Percentiles rank a stretch among this genome's conserved stretches.
These are phyloP conservation scores for Colletotrichum theobromicola DNA, from an alignment of 2,329 filamentous ascomycete genomes.

Conservation along the genomic window DNA sequence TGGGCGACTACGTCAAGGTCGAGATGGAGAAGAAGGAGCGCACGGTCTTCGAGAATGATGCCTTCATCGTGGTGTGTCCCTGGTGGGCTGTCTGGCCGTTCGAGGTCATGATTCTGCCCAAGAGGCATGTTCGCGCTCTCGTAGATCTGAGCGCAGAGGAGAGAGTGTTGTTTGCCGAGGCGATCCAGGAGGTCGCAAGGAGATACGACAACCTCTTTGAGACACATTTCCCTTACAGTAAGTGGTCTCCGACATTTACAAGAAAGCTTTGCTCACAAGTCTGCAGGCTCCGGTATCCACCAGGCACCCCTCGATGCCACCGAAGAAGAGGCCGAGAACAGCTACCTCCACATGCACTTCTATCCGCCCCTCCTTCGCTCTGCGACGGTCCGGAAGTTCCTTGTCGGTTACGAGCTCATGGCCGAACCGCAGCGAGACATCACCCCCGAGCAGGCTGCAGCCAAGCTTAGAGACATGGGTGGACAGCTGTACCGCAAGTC, in stretches of 20 bases:
- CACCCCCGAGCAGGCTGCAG: slow-evolving; percentile 93
- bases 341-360: slow-evolving; percentile 97
- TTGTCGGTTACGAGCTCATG: slow-evolving; percentile 96
- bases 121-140: slow-evolving; percentile 81
- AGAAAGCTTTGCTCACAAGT: slow-evolving; percentile 20
- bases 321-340: slow-evolving; percentile 82
- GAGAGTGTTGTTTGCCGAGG: slow-evolving; percentile 76
- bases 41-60: slow-evolving; percentile 85
- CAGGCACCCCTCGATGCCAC: slow-evolving; percentile 88
- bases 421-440: slow-evolving; percentile 98
- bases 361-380: slow-evolving; percentile 93
- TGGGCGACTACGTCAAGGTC: slow-evolving; percentile 85
- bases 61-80: slow-evolving; percentile 87
- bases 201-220: slow-evolving; percentile 98
- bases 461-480: slow-evolving; percentile 74
- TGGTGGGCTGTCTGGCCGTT: slow-evolving; percentile 99
- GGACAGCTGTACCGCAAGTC: slow-evolving; percentile 84
- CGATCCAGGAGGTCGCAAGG: slow-evolving; percentile 85
- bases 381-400: slow-evolving; percentile 92
- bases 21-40: slow-evolving; percentile 84
- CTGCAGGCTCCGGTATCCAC: slow-evolving; percentile 84
- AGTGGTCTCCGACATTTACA: slow-evolving; percentile 32
- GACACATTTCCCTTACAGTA: slow-evolving; percentile 94
- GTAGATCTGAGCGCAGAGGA: slow-evolving; percentile 80
- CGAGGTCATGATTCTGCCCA: slow-evolving; percentile 88